Percentiles rank a stretch among this genome's conserved stretches.
phyloP scores from a whole-genome alignment of 306 rosid species.

The Prunus campanulata region DNA sequence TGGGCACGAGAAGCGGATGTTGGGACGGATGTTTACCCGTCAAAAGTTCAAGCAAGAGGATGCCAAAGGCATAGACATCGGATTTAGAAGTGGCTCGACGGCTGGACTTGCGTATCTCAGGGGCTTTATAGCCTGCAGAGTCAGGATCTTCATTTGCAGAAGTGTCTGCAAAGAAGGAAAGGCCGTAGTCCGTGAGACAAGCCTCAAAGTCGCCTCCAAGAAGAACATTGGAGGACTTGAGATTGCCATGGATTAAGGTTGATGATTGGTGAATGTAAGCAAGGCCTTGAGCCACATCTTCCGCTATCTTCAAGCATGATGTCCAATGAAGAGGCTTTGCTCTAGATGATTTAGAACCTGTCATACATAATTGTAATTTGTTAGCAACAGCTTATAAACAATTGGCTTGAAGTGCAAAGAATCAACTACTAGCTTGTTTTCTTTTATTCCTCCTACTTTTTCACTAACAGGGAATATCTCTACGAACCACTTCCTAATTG shows the following conservation, averaged over 20 bases:
- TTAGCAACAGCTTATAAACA: not conserved
- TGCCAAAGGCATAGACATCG: slow-evolving; percentile 75
- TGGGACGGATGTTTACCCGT: slow-evolving; percentile 84
- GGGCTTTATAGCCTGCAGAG: slow-evolving; percentile 64
- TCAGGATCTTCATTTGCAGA: slow-evolving; percentile 54
- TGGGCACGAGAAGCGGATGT: slow-evolving; percentile 72
- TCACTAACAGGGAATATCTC: no score
- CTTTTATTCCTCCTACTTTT: no score
- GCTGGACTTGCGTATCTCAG: slow-evolving; percentile 62
- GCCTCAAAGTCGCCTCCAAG: slow-evolving; percentile 91
- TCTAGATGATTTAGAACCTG: slow-evolving; percentile 78
- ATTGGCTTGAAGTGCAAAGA: not conserved
- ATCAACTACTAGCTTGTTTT: no score
- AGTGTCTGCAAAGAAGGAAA: slow-evolving; percentile 51
- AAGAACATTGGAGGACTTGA: slow-evolving; percentile 84
- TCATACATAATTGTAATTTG: slow-evolving; percentile 21
- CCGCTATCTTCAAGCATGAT: slow-evolving; percentile 93
- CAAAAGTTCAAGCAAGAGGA: slow-evolving; percentile 83
- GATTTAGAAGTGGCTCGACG: slow-evolving; percentile 54
- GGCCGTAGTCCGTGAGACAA: slow-evolving; percentile 72
- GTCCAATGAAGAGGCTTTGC: slow-evolving; percentile 99
- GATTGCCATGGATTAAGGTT: slow-evolving; percentile 67
- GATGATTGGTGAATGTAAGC: slow-evolving; percentile 79
- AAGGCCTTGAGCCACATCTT: slow-evolving; percentile 90
- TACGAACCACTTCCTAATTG: not conserved